Evolutionary conservation across 345 rosid genomes (phyloP), one percentile per base, ranked within the genome.

Genomic region (Aquilaria malaccensis): DNA sequence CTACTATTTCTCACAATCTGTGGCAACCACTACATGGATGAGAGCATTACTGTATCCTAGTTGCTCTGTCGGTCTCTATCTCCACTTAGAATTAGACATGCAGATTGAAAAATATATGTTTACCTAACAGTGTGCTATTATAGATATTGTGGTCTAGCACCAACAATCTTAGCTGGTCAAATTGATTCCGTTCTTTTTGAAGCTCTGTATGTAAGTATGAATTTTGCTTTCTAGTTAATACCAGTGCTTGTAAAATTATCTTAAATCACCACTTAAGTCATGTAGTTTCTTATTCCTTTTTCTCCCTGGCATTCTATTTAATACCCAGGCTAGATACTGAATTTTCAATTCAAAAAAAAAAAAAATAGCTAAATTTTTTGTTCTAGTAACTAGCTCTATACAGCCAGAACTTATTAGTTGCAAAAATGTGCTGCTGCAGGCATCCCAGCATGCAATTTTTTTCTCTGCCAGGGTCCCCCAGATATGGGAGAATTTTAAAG

Each of bases 391-490:
- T 37, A 37, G 43, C 43, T 50, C 33, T 29, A 13, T 51, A 15
- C 22, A 54, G 33, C 43, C 30, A 50, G 37, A 30, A 41, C 32
- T 41, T 45, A 5, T 15, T 22, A 33, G 3, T 49, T 6, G 29
- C 33, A 50, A 43, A 33, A 15, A 22, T 41, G 10, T 56, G 48
- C n/a, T 57, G 49, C 56, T 80, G 63, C 90, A 93, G 98, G 95
- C 89, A 55, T 94, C 92, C 50, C 99, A 94, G 64, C 99, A 94
- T 80, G 97, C 90, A 9, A 80, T 90, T 32, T 94, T 94, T 71
- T 87, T 94, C 73, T 83, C 70, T 80, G 96, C 97, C 45, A 80
- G 90, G 80, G 85, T 94, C 51, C 99, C 99, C 29, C 99, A 88
- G 67, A 94, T 94, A 74, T 90, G 88, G 99, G 69, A 77, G 74